A percentile compares a stretch with the other conserved stretches of the same genome.
Evolutionary conservation across 495 filamentous ascomycete genomes (phyloP).

Genomic region (Penicillium coffeae): DNA sequence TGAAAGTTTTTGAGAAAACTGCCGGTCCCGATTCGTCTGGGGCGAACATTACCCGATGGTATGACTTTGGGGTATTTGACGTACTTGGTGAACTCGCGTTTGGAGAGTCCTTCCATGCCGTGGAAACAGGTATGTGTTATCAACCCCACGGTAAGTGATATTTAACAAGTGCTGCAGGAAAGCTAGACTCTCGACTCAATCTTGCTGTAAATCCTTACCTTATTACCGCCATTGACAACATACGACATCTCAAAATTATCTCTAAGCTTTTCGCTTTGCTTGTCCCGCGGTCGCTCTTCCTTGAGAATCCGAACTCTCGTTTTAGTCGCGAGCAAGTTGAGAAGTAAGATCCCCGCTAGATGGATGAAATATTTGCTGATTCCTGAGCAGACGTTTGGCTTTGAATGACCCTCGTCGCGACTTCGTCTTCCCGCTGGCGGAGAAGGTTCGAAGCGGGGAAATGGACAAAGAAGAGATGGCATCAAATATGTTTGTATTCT

Average conservation of each 20-base stretch:
- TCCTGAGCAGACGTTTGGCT: background rate
- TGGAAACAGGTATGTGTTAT: background rate
- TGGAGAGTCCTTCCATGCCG: background rate
- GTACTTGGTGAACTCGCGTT: constrained; percentile 3
- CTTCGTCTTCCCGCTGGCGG: background rate
- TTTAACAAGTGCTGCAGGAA: background rate
- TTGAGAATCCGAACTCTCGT: background rate
- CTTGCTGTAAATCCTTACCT: background rate
- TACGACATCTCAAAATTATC: background rate
- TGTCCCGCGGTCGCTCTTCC: background rate
- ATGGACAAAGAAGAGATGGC: background rate
- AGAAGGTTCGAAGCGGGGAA: background rate
- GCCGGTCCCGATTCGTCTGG: background rate
- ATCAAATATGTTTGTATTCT: background rate
- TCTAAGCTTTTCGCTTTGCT: background rate
- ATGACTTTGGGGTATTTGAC: background rate
- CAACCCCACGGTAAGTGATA: background rate
- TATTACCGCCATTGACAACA: background rate
- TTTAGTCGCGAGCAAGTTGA: background rate
- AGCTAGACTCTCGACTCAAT: background rate
- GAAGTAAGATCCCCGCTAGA: background rate
- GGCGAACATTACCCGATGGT: background rate
- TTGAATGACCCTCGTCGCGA: background rate
- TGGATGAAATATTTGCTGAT: too few relatives aligned
- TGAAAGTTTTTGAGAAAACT: background rate